Base-by-base conservation (phyloP, 805 yeast species). In the Barnettozyma californica region DNA sequence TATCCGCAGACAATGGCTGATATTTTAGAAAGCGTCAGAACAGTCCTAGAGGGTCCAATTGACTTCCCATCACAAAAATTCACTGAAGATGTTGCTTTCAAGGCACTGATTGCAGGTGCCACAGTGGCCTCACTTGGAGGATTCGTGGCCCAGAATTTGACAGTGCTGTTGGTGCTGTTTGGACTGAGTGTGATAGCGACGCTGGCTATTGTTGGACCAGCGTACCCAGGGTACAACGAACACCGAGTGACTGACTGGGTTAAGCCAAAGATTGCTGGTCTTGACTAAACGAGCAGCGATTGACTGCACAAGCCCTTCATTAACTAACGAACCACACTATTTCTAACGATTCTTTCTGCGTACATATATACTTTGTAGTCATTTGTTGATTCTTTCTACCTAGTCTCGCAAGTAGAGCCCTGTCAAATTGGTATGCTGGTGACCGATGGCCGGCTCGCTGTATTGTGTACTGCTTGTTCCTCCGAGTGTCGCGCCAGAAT, bases 181-280 rank as follows among this genome's bases (percentile, higher is more conserved):
- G 68, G 63, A 10, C 64, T 64, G 10, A 60, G 71, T 20, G 55
- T 70, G 18, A 29, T 67, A 1, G 25, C 70, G 3, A 59, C 72
- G 2, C 48, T 69, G 10, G 46, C 74, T 6, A 56, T 73, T 5
- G 74, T 73, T 4, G 66, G 80, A 19, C 88, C 89, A 27, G 74
- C 84, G 23, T 85, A 83, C 73, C 73, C 83, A 3, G 53, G 63
- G 8, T 85, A 76, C 60, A 82, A 71, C 45, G 67, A 69, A 55
- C 62, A 76, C 50, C 18, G n/a, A 19, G 34, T 41, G 18, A 41
- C 44, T 7, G 37, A 26, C 19, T 47, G 50, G 50, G 44, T 43
- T 16, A n/a, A 39, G 19, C 42, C 47, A 13, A 35, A 35, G 25
- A 29, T 47, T 34, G 47, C 41, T 14, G 44, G 44, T 16, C 25